phyloP scores from a whole-genome alignment of 2,329 filamentous ascomycete genomes.

The Venturia oleaginea region DNA sequence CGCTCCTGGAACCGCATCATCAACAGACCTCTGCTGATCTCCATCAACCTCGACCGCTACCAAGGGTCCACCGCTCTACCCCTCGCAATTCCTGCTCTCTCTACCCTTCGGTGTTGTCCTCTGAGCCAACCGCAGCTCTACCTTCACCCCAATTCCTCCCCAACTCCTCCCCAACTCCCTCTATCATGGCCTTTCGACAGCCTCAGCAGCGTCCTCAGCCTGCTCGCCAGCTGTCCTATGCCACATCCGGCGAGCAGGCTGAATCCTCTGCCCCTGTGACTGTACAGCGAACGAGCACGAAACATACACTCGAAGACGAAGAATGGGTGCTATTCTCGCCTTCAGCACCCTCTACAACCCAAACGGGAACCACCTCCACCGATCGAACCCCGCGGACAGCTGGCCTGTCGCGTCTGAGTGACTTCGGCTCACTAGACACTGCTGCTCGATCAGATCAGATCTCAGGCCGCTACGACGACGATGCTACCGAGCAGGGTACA shows the following conservation, averaged over 20 bases:
- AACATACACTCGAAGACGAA: slow-evolving; percentile 51
- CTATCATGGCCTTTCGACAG: slow-evolving; percentile 12
- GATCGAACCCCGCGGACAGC: slow-evolving; percentile 56
- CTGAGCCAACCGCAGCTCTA: not conserved
- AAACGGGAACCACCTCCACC: slow-evolving; percentile 46
- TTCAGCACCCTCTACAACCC: slow-evolving; percentile 43
- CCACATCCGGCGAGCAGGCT: slow-evolving; percentile 6
- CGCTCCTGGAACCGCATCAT: not conserved
- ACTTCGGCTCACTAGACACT: slow-evolving; percentile 70
- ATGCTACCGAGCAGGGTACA: slow-evolving; percentile 33
- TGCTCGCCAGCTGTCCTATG: slow-evolving; percentile 7
- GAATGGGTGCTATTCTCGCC: slow-evolving; percentile 94
- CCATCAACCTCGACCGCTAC: not conserved
- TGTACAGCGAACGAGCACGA: slow-evolving; percentile 18
- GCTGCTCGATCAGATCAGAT: slow-evolving; percentile 48
- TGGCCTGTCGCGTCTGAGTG: slow-evolving; percentile 66
- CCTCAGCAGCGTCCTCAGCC: slow-evolving; percentile 11
- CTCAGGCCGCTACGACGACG: slow-evolving; percentile 28
- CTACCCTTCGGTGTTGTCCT: not conserved
- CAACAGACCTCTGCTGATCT: not conserved
- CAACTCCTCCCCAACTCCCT: no score
- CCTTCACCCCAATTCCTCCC: not conserved
- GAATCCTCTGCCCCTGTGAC: not conserved
- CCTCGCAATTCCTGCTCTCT: not conserved
- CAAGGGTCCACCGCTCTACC: not conserved